Percentiles rank a stretch among this genome's conserved stretches.
phyloP scores from a whole-genome alignment of 2,329 filamentous ascomycete species.

The Aspergillus neoniger region DNA sequence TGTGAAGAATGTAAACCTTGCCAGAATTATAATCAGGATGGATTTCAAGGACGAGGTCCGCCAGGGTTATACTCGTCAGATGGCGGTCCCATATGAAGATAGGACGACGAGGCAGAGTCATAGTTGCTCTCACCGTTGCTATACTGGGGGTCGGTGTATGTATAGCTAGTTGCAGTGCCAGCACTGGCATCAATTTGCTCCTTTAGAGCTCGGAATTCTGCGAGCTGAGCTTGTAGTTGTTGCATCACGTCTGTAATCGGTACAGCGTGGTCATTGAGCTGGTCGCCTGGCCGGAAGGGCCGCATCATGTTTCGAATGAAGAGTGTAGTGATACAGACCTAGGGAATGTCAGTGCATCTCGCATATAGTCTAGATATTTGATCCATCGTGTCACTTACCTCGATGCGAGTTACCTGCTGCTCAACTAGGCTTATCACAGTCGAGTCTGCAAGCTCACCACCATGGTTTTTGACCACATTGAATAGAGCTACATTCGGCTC shows the following conservation, averaged over 20 bases:
- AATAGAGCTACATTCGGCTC: constrained; percentile 81
- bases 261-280: constrained; percentile 71
- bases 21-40: constrained; percentile 12
- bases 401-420: constrained; percentile 92
- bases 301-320: constrained; percentile 75
- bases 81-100: constrained; percentile 25
- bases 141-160: constrained; percentile 16
- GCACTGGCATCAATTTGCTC: constrained; percentile 37
- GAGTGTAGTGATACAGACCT: constrained; percentile 82
- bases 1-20: neutral
- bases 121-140: constrained; percentile 20
- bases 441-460: constrained; percentile 83
- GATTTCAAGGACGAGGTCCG: constrained; percentile 2
- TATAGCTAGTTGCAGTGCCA: constrained; percentile 21
- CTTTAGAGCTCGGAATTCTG: constrained; percentile 44
- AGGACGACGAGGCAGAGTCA: constrained; percentile 33
- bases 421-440: constrained; percentile 89
- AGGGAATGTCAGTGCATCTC: constrained; percentile 22
- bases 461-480: constrained; percentile 69
- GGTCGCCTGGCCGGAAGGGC: constrained; percentile 63
- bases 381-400: constrained; percentile 63
- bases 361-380: neutral
- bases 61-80: constrained; percentile 22
- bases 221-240: constrained; percentile 43
- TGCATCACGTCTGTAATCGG: constrained; percentile 70